Evolutionary conservation across 2,329 filamentous ascomycete genomes (phyloP).

Genomic region (Magnaporthiopsis poae): DNA sequence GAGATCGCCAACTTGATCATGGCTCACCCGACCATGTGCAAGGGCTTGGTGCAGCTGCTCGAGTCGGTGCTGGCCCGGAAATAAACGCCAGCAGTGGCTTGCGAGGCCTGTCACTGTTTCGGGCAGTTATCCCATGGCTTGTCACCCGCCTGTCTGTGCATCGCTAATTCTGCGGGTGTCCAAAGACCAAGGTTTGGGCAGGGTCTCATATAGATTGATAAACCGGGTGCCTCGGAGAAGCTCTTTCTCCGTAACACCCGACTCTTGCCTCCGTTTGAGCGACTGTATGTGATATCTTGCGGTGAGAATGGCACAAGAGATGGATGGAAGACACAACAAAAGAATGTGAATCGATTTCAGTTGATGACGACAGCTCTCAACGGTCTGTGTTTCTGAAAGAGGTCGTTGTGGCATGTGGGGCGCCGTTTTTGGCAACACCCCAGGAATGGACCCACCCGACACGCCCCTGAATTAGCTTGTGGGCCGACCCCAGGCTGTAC

Average conservation of each 20-base stretch:
- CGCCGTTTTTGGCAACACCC: not conserved
- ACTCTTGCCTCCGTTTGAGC: not conserved
- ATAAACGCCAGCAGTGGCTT: not conserved
- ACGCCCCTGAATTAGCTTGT: not conserved
- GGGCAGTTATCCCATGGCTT: not conserved
- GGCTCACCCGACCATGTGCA: constrained; percentile 13
- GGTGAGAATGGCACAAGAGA: not conserved
- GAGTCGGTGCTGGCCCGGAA: not conserved
- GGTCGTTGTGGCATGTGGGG: not conserved
- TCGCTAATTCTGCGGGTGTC: not conserved
- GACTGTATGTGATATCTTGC: no score
- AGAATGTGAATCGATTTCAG: not conserved
- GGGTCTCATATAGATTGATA: not conserved
- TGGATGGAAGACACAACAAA: not conserved
- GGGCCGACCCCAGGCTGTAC: not conserved
- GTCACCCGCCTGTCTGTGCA: not conserved
- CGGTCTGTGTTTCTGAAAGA: no score
- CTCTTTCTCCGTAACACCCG: not conserved
- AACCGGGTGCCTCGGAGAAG: no score
- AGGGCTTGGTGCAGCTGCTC: constrained; percentile 12
- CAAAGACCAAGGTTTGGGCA: not conserved
- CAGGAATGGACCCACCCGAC: not conserved
- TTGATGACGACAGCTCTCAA: no score
- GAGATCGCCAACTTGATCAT: constrained; percentile 13
- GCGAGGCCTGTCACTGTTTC: not conserved